Base-by-base conservation (phyloP, 2,329 filamentous ascomycete species). In the Ceratocystis smalleyi region DNA sequence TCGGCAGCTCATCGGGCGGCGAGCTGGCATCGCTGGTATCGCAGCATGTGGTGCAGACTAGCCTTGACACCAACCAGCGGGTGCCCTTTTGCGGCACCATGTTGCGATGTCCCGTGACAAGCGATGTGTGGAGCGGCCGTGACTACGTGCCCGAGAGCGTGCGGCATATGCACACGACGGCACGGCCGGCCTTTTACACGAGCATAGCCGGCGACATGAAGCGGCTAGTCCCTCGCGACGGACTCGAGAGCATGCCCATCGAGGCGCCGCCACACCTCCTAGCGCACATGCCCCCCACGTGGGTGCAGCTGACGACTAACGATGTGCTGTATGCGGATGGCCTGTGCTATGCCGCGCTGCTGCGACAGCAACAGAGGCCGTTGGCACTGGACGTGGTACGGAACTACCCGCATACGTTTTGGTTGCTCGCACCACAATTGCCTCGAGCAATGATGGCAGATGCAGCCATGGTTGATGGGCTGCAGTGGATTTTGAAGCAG, bases 321-420 rank as follows among this genome's bases (percentile, higher is more conserved):
- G 79, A 81, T 67, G 74, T 75, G 49, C 73, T 80, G 66, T 80
- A 80, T 70, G 78, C 76, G 22, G 79, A 81, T 69, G 78, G 79
- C 8, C 67, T 78, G 7, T 81, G 78, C 67, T 80, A 79, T 68
- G 78, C 75, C 3, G 75, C 75, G 69, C 69, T 73, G 2, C 69
- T 81, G 65, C 71, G 69, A 49, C 69, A 72, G 12, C 73, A 72
- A 3, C 76, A 75, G 10, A 72, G 75, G 0, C 72, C 75, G 12
- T 75, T 79, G 0, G 72, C 69, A 64, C 69, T 78, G 5, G 74
- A 77, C 67, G 72, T 79, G 1, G 72, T 78, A 32, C 66, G 69
- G 63, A 78, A 78, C 7, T 80, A 75, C 73, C 78, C 78, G 19
- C 79, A 81, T 71, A 81, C 79, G 6, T 81, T 79, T 68, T 81